Evolutionary conservation across 306 rosid genomes (phyloP).

Genomic region (Citrullus colocynthis): DNA sequence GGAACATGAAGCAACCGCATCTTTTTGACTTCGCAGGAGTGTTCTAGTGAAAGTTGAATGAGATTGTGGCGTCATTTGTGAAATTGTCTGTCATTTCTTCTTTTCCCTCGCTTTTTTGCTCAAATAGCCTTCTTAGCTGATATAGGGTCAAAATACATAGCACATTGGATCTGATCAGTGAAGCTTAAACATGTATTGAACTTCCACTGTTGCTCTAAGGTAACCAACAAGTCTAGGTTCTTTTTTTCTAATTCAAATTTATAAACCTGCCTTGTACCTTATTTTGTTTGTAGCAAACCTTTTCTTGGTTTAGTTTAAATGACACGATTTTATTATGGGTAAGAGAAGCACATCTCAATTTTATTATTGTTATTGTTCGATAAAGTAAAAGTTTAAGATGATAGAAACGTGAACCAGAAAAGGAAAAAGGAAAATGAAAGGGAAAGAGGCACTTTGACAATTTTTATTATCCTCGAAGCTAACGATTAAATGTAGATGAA

Average conservation of each 20-base stretch:
- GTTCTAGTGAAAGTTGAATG: neutral
- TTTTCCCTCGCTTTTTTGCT: neutral
- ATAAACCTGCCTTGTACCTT: neutral
- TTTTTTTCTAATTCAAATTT: no score
- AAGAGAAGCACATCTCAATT: neutral
- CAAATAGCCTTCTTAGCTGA: neutral
- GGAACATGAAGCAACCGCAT: neutral
- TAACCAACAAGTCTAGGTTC: neutral
- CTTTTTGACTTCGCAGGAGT: neutral
- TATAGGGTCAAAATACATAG: neutral
- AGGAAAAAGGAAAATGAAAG: neutral
- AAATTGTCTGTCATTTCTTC: neutral
- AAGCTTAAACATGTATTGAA: neutral
- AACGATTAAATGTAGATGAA: neutral
- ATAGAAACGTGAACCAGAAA: neutral
- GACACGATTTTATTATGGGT: neutral
- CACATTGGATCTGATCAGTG: neutral
- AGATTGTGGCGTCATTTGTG: neutral
- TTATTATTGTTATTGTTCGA: neutral
- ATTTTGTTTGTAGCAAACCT: neutral
- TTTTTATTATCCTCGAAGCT: neutral
- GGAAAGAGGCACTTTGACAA: neutral
- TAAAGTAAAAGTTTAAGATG: neutral
- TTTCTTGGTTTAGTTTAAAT: neutral
- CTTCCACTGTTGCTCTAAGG: neutral